phyloP scores from a whole-genome alignment of 2,329 filamentous ascomycete species.

The Aspergillus latus region DNA sequence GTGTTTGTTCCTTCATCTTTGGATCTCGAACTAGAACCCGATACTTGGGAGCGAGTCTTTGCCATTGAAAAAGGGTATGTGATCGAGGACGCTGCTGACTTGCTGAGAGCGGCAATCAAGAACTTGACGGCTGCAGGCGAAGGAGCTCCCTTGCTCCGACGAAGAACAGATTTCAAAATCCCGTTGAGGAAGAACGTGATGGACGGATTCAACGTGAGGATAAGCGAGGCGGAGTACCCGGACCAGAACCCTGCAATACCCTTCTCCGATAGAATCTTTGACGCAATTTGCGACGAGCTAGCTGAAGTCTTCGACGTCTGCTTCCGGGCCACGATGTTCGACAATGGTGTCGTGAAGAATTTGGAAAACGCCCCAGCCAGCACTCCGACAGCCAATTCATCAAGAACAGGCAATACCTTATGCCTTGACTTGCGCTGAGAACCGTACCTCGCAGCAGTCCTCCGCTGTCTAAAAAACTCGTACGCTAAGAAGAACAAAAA shows the following conservation, averaged over 20 bases:
- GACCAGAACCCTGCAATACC: conserved; percentile 80
- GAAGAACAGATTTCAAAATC: conserved; percentile 63
- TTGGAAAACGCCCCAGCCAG: conserved; percentile 73
- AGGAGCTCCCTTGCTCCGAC: conserved; percentile 52
- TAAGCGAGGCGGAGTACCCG: conserved; percentile 76
- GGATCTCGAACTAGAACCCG: conserved; percentile 21
- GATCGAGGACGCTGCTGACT: conserved; percentile 70
- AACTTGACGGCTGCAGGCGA: conserved; percentile 60
- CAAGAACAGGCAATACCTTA: conserved; percentile 57
- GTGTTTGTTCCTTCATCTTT: conserved; percentile 25
- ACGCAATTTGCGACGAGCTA: conserved; percentile 59
- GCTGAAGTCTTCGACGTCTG: conserved; percentile 58
- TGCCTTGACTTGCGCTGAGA: conserved; percentile 27
- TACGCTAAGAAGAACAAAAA: conserved; percentile 88
- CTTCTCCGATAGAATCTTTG: conserved; percentile 65
- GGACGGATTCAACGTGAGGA: conserved; percentile 81
- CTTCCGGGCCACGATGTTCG: conserved; percentile 78
- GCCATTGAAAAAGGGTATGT: conserved; percentile 86
- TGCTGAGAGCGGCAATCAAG: conserved; percentile 72
- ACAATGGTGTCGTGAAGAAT: conserved; percentile 74
- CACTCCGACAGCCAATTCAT: conserved; percentile 70
- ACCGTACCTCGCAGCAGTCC: conserved; percentile 42
- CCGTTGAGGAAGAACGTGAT: conserved; percentile 84
- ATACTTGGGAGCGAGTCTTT: conserved; percentile 73
- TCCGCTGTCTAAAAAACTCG: conserved; percentile 52